Evolutionary conservation across 495 filamentous ascomycete species (phyloP).

Genomic region (Saxophila tyrrhenica): DNA sequence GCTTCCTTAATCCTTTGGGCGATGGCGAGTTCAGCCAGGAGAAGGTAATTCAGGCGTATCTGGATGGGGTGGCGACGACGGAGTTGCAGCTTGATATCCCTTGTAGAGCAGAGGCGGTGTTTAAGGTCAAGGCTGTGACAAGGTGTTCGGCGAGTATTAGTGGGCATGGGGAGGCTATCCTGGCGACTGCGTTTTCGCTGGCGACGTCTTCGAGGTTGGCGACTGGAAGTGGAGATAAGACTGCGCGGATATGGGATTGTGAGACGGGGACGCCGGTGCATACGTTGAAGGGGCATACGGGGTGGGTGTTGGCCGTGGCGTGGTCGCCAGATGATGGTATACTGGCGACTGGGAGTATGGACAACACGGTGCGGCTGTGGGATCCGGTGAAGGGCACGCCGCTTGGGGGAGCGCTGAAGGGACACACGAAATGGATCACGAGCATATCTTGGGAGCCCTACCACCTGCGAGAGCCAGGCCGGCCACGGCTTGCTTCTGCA

Average conservation of each 20-base stretch:
- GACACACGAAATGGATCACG: slow-evolving; percentile 85
- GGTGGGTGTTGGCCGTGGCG: slow-evolving; percentile 79
- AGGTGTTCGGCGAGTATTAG: slow-evolving; percentile 79
- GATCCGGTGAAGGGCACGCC: slow-evolving; percentile 71
- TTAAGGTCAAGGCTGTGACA: slow-evolving; percentile 84
- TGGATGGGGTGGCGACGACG: slow-evolving; percentile 14
- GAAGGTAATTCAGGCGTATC: slow-evolving; percentile 15
- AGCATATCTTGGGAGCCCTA: slow-evolving; percentile 90
- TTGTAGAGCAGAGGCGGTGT: slow-evolving; percentile 63
- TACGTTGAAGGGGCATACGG: slow-evolving; percentile 85
- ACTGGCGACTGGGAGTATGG: slow-evolving; percentile 88
- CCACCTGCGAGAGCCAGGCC: slow-evolving; percentile 62
- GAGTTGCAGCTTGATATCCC: slow-evolving; percentile 18
- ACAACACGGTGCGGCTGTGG: slow-evolving; percentile 85
- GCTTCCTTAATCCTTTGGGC: slow-evolving; percentile 44
- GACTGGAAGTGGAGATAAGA: slow-evolving; percentile 82
- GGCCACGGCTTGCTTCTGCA: slow-evolving; percentile 72
- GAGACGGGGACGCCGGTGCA: slow-evolving; percentile 83
- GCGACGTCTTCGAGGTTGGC: slow-evolving; percentile 68
- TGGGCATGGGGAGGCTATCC: slow-evolving; percentile 86
- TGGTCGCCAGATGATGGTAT: slow-evolving; percentile 75
- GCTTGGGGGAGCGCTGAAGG: slow-evolving; percentile 61
- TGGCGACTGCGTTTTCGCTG: slow-evolving; percentile 81
- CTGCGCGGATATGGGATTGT: slow-evolving; percentile 90
- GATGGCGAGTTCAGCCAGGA: slow-evolving; percentile 21